Evolutionary conservation across 1,284 basidiomycete genomes (phyloP).

Genomic region (Gomphus bonarii): DNA sequence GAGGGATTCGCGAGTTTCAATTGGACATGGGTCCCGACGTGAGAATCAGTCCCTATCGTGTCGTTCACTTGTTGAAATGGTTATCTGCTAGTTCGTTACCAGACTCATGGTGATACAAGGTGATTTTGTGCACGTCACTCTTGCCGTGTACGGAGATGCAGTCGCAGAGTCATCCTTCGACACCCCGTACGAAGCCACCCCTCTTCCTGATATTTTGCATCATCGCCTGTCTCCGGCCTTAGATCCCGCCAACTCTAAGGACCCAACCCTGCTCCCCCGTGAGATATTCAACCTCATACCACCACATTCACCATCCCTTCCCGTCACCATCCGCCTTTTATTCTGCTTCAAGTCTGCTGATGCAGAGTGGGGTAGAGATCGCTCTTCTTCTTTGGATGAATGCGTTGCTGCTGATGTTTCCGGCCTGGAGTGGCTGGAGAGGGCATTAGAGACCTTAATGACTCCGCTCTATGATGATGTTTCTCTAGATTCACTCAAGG

Average conservation of each 20-base stretch:
- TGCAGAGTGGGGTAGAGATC: neutral
- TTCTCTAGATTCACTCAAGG: neutral
- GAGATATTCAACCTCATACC: slow-evolving; percentile 50
- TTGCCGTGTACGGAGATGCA: slow-evolving; percentile 58
- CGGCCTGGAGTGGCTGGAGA: slow-evolving; percentile 8
- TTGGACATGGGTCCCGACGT: slow-evolving; percentile 65
- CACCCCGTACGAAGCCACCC: slow-evolving; percentile 23
- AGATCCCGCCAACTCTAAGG: slow-evolving; percentile 47
- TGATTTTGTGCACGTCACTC: slow-evolving; percentile 50
- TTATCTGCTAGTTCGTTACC: slow-evolving; percentile 47
- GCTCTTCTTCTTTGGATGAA: neutral
- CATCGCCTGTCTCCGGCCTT: slow-evolving; percentile 35
- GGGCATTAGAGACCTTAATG: neutral
- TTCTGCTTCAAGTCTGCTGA: slow-evolving; percentile 59
- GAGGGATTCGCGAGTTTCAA: slow-evolving; percentile 51
- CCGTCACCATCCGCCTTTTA: slow-evolving; percentile 55
- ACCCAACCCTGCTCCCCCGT: slow-evolving; percentile 51
- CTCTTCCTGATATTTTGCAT: slow-evolving; percentile 29
- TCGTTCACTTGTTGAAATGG: slow-evolving; percentile 10
- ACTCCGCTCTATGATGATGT: neutral
- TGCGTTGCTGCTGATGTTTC: neutral
- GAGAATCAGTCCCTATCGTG: slow-evolving; percentile 16
- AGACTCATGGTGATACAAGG: slow-evolving; percentile 72
- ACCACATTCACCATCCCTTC: slow-evolving; percentile 43
- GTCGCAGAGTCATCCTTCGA: slow-evolving; percentile 23